phyloP scores from a whole-genome alignment of 805 yeast species.

The Wickerhamiella shivajii region DNA sequence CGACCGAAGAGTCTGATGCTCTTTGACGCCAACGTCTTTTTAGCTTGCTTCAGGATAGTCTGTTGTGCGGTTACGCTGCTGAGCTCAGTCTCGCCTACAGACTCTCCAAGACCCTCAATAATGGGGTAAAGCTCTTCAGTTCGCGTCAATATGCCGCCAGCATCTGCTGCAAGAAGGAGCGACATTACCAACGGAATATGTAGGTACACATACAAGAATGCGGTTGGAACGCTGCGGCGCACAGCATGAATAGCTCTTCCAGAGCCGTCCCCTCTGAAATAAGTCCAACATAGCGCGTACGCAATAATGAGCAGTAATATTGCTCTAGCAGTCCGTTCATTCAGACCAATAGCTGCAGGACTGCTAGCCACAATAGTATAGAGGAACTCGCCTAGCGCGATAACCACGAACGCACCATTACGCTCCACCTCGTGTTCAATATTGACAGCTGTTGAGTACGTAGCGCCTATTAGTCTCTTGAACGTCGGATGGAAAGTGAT shows the following conservation, averaged over 20 bases:
- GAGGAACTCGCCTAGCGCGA: slow-evolving; percentile 52
- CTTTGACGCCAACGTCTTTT: no score
- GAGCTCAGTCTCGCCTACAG: no score
- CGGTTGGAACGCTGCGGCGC: slow-evolving; percentile 35
- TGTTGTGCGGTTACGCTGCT: no score
- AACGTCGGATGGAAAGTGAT: slow-evolving; percentile 30
- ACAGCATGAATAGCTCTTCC: slow-evolving; percentile 38
- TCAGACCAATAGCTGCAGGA: slow-evolving; percentile 36
- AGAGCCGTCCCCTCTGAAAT: slow-evolving; percentile 39
- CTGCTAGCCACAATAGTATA: slow-evolving; percentile 36
- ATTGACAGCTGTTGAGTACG: slow-evolving; percentile 43
- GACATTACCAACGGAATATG: no score
- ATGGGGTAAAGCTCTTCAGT: no score
- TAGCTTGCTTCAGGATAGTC: no score
- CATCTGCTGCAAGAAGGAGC: no score
- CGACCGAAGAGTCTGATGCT: no score
- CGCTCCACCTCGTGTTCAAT: slow-evolving; percentile 57
- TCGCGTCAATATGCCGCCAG: no score
- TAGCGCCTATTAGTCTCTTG: slow-evolving; percentile 30
- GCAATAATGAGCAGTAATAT: slow-evolving; percentile 35
- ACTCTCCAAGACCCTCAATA: no score
- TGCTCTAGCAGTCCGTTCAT: slow-evolving; percentile 33
- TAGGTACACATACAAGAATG: no score
- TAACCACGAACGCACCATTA: slow-evolving; percentile 40
- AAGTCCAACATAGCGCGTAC: slow-evolving; percentile 37